These are phyloP conservation scores for Fennellomyces sp. DNA, from an alignment of 371 early-diverging fungal genomes.

Conservation along the genomic window DNA sequence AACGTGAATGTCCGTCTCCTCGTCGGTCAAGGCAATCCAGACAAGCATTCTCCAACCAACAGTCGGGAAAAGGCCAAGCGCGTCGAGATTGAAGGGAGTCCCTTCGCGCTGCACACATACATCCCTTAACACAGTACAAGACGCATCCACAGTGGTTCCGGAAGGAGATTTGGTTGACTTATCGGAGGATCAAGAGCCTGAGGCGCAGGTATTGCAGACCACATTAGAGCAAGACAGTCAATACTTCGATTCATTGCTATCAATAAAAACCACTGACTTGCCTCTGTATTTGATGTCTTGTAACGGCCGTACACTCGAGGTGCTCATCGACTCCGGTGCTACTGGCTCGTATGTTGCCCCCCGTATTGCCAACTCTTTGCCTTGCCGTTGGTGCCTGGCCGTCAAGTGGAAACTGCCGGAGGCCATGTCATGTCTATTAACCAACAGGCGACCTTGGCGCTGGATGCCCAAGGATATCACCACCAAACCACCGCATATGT, in stretches of 20 bases:
- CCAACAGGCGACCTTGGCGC: background rate
- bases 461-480: no score
- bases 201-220: background rate
- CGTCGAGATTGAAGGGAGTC: no score
- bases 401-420: background rate
- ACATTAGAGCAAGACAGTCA: background rate
- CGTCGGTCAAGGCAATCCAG: background rate
- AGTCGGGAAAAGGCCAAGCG: no score
- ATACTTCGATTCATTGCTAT: background rate
- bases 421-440: no score
- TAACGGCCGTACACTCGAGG: background rate
- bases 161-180: background rate
- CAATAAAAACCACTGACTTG: constrained; percentile 2
- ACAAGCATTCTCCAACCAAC: background rate
- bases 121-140: background rate
- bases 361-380: background rate
- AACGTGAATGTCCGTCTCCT: background rate
- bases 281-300: constrained; percentile 5
- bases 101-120: background rate
- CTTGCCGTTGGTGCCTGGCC: background rate
- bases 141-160: background rate
- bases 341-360: background rate
- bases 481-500: no score
- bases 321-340: no score
- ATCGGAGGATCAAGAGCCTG: background rate